Evolutionary conservation across 1,139 yeast species (phyloP).

Genomic region (Yamadazyma diospyri): DNA sequence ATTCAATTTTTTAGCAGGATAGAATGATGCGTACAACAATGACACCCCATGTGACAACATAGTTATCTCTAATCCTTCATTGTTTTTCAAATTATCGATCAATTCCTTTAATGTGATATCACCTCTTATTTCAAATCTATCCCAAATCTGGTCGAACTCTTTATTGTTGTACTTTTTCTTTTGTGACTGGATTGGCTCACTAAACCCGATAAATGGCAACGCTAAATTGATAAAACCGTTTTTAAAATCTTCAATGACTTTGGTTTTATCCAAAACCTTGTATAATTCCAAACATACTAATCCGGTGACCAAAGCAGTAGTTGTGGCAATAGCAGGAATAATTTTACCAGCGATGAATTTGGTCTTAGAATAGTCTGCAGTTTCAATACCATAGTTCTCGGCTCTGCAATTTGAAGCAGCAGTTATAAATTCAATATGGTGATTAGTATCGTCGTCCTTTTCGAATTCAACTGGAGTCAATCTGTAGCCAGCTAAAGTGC

Average conservation of each 20-base stretch:
- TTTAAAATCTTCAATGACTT: slow-evolving; percentile 81
- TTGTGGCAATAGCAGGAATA: slow-evolving; percentile 98
- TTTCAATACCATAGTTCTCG: slow-evolving; percentile 77
- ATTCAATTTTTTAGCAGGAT: slow-evolving; percentile 84
- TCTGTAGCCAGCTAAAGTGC: slow-evolving; percentile 84
- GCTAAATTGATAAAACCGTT: slow-evolving; percentile 95
- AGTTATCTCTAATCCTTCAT: slow-evolving; percentile 82
- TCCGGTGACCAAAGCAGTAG: slow-evolving; percentile 96
- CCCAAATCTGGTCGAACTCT: slow-evolving; percentile 90
- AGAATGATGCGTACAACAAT: slow-evolving; percentile 85
- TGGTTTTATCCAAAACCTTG: slow-evolving; percentile 75
- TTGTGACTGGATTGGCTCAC: slow-evolving; percentile 89
- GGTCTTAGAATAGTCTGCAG: slow-evolving; percentile 73
- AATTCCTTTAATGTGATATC: slow-evolving; percentile 75
- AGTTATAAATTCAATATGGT: slow-evolving; percentile 93
- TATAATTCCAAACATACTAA: slow-evolving; percentile 87
- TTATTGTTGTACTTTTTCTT: slow-evolving; percentile 79
- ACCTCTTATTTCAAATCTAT: slow-evolving; percentile 78
- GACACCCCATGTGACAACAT: slow-evolving; percentile 94
- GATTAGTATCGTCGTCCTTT: slow-evolving; percentile 95
- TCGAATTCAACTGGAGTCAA: slow-evolving; percentile 88
- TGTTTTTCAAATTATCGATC: slow-evolving; percentile 68
- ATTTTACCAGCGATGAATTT: slow-evolving; percentile 90
- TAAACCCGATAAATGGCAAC: slow-evolving; percentile 92
- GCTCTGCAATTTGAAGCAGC: slow-evolving; percentile 98